Conservation (phyloP, 371 early-diverging fungal genomes). For the Gilbertella persicaria region DNA sequence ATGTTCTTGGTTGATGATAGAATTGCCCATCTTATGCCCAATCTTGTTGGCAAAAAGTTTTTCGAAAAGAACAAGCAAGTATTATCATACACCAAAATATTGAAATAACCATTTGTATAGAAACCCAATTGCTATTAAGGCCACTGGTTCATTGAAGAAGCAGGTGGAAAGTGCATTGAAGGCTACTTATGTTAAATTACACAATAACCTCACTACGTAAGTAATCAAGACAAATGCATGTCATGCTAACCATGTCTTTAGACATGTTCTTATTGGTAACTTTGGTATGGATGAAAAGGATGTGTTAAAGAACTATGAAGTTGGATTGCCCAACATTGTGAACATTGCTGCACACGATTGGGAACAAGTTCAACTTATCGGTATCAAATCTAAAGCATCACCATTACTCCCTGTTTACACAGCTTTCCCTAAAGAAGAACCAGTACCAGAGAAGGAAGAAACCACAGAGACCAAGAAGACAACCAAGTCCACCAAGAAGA, state of each 20-base stretch:
- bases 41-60: constrained; percentile 77
- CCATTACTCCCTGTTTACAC: constrained; percentile 22
- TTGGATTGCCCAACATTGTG: constrained; percentile 16
- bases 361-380: constrained; percentile 18
- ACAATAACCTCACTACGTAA: constrained; percentile 17
- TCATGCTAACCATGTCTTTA: neutral
- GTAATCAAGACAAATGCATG: neutral
- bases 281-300: constrained; percentile 21
- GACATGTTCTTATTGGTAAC: constrained; percentile 19
- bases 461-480: neutral
- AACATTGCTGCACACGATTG: constrained; percentile 10
- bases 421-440: constrained; percentile 7
- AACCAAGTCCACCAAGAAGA: constrained; percentile 1
- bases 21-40: constrained; percentile 72
- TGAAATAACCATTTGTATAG: neutral
- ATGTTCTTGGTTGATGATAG: constrained; percentile 86
- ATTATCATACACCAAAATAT: neutral
- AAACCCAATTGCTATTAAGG: constrained; percentile 9
- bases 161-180: constrained; percentile 12
- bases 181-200: constrained; percentile 15
- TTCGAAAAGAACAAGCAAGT: constrained; percentile 76
- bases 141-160: constrained; percentile 8
- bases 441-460: neutral
- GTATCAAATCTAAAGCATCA: constrained; percentile 4
- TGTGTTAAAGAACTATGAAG: constrained; percentile 17